phyloP scores from a whole-genome alignment of 345 rosid species.

The Bretschneidera sinensis region DNA sequence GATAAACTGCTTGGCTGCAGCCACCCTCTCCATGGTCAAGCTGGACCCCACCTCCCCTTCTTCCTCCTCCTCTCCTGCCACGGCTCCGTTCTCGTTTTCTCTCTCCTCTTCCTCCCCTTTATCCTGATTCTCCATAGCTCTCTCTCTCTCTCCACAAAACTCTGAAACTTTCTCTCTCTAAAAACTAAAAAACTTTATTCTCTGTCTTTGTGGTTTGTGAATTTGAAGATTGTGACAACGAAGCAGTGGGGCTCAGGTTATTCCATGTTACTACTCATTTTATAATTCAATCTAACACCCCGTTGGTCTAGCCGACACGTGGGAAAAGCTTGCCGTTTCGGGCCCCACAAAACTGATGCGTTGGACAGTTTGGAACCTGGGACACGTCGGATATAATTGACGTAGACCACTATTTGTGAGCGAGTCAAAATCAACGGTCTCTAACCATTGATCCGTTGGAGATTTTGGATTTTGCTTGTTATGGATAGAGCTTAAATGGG shows the following conservation, averaged over 20 bases:
- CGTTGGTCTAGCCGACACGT: slow-evolving; percentile 10
- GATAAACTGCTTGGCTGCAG: slow-evolving; percentile 88
- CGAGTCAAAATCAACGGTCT: not conserved
- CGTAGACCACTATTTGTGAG: not conserved
- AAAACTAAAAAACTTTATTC: not conserved
- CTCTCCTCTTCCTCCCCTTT: slow-evolving; percentile 14
- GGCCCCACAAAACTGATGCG: slow-evolving; percentile 3
- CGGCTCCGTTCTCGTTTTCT: slow-evolving; percentile 25
- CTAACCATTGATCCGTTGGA: too few species aligned
- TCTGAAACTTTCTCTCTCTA: slow-evolving; percentile 5
- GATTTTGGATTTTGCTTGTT: too few species aligned
- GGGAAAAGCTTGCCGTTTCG: not conserved
- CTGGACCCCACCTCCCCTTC: slow-evolving; percentile 46
- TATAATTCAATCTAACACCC: slow-evolving; percentile 1
- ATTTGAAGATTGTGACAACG: slow-evolving; percentile 29
- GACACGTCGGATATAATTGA: slow-evolving; percentile 10
- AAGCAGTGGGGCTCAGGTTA: slow-evolving; percentile 16
- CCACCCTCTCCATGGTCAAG: slow-evolving; percentile 77
- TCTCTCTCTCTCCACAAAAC: not conserved
- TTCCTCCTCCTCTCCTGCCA: slow-evolving; percentile 37
- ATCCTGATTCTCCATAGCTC: slow-evolving; percentile 30
- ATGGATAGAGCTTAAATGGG: too few species aligned
- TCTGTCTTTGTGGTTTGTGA: slow-evolving; percentile 16
- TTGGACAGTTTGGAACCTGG: not conserved
- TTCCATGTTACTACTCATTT: not conserved